phyloP scores from a whole-genome alignment of 2,329 filamentous ascomycete species.

The Xylaria sp. region DNA sequence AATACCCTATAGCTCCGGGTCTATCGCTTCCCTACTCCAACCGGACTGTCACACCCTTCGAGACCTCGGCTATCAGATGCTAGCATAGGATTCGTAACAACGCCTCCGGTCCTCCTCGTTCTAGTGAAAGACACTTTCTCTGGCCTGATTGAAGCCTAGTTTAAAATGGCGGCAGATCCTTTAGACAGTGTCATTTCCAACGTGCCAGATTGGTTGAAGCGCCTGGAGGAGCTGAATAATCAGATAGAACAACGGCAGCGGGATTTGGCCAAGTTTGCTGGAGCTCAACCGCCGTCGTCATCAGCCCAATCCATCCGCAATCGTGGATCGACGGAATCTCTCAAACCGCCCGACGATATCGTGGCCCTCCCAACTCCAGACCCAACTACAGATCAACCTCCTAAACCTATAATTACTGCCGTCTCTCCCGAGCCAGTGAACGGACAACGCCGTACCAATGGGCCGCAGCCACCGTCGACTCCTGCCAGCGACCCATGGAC shows the following conservation, averaged over 20 bases:
- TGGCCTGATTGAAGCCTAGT: constrained; percentile 17
- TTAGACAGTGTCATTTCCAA: constrained; percentile 64
- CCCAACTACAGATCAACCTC: constrained; percentile 30
- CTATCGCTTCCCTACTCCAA: constrained; percentile 7
- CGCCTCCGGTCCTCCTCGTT: constrained; percentile 9
- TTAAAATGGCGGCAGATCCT: constrained; percentile 62
- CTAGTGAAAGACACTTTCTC: constrained; percentile 10
- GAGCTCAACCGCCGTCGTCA: constrained; percentile 47
- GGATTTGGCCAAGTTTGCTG: constrained; percentile 64
- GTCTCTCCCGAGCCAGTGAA: constrained; percentile 35
- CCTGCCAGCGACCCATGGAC: constrained; percentile 51
- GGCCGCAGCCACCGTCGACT: constrained; percentile 45
- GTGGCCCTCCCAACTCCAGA: constrained; percentile 41
- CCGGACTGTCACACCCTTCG: constrained; percentile 17
- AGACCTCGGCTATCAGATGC: constrained; percentile 20
- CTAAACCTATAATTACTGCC: constrained; percentile 21
- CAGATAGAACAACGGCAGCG: constrained; percentile 70
- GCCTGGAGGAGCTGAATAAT: constrained; percentile 68
- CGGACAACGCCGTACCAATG: constrained; percentile 40
- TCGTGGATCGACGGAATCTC: constrained; percentile 64
- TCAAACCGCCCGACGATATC: constrained; percentile 61
- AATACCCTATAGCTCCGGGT: constrained; percentile 23
- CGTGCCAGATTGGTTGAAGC: constrained; percentile 68
- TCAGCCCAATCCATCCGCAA: constrained; percentile 59
- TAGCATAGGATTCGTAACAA: constrained; percentile 27